Percentiles rank a stretch among this genome's conserved stretches.
Evolutionary conservation across 371 early-diverging fungal species (phyloP).

Genomic region (Capniomyces stellatus): DNA sequence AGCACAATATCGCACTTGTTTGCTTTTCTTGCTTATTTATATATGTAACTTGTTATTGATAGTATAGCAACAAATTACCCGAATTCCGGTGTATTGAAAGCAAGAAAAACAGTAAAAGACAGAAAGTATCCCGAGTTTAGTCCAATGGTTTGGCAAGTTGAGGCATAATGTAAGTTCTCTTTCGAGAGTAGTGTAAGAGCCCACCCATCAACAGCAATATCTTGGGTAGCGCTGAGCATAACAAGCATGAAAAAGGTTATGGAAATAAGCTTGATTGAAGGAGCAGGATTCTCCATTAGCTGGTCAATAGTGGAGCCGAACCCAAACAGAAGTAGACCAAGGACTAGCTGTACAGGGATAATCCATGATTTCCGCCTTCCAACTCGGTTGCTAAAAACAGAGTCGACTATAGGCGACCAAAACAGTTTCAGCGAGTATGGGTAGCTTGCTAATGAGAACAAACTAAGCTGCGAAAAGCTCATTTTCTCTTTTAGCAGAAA

Average conservation of each 20-base stretch:
- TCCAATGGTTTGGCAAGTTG: slow-evolving; percentile 91
- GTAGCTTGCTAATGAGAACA: slow-evolving; percentile 84
- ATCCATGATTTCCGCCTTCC: slow-evolving; percentile 96
- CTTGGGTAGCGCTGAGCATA: slow-evolving; percentile 92
- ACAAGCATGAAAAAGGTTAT: slow-evolving; percentile 57
- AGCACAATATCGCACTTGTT: too few species aligned
- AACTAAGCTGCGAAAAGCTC: slow-evolving; percentile 74
- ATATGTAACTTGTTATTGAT: too few species aligned
- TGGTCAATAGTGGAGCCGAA: slow-evolving; percentile 58
- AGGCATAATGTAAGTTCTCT: slow-evolving; percentile 74
- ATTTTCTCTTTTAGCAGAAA: slow-evolving; percentile 81
- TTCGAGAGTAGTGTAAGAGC: slow-evolving; percentile 78
- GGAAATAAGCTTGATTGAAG: slow-evolving; percentile 44
- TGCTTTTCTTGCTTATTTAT: too few species aligned
- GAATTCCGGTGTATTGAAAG: slow-evolving; percentile 84
- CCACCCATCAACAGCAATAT: slow-evolving; percentile 97
- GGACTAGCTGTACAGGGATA: slow-evolving; percentile 81
- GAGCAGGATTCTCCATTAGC: slow-evolving; percentile 37
- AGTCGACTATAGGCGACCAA: slow-evolving; percentile 94
- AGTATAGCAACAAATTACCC: too few species aligned
- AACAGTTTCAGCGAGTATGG: slow-evolving; percentile 83
- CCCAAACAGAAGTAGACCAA: slow-evolving; percentile 52
- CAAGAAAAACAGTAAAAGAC: slow-evolving; percentile 90
- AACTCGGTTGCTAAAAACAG: slow-evolving; percentile 51
- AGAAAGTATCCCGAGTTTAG: slow-evolving; percentile 87